Evolutionary conservation across 1,139 yeast species (phyloP).

Genomic region (Lodderomyces metapsilosis): DNA sequence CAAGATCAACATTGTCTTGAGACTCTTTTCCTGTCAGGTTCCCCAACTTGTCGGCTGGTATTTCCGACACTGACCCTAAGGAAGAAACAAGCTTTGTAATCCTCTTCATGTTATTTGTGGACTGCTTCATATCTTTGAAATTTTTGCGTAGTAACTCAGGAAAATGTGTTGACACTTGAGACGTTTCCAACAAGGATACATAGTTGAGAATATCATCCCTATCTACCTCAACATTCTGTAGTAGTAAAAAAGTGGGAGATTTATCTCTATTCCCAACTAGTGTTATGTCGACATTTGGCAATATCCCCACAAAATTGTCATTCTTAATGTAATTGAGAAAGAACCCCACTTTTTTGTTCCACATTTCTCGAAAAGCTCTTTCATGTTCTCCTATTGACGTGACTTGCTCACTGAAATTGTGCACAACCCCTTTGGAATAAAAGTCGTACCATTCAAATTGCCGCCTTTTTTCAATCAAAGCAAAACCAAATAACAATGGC

Average conservation of each 20-base stretch:
- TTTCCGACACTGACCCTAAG: constrained; percentile 27
- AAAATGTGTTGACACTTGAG: constrained; percentile 26
- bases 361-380: constrained; percentile 51
- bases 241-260: constrained; percentile 20
- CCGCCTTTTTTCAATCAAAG: constrained; percentile 67
- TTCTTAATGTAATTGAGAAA: constrained; percentile 30
- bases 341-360: constrained; percentile 62
- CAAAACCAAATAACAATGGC: constrained; percentile 78
- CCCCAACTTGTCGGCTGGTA: constrained; percentile 17
- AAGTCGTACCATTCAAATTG: constrained; percentile 66
- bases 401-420: constrained; percentile 57
- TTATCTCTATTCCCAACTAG: constrained; percentile 23
- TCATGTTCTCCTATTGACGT: constrained; percentile 62
- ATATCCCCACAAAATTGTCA: constrained; percentile 11
- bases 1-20: constrained; percentile 26
- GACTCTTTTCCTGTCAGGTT: constrained; percentile 18
- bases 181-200: constrained; percentile 26
- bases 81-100: constrained; percentile 36
- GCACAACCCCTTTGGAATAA: constrained; percentile 49
- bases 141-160: constrained; percentile 45
- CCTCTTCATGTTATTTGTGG: constrained; percentile 39
- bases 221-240: constrained; percentile 28
- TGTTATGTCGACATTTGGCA: constrained; percentile 45
- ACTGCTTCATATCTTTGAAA: constrained; percentile 42
- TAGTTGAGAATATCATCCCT: constrained; percentile 43